These are phyloP conservation scores for Podila epigama DNA, from an alignment of 192 early-diverging fungal genomes.

Conservation along the genomic window DNA sequence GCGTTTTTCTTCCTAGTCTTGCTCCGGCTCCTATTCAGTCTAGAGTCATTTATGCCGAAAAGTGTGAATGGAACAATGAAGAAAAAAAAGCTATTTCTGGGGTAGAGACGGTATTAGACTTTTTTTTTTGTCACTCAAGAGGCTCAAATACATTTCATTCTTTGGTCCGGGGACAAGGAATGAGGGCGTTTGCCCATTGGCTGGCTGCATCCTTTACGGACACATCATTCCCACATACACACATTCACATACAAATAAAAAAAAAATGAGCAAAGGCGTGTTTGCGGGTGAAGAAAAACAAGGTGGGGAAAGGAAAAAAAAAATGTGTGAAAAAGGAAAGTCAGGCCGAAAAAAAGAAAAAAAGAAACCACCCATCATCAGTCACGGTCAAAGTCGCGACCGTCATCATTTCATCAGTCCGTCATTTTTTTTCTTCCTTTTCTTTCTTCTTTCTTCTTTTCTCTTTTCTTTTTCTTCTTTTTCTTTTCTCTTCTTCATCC, in stretches of 20 bases:
- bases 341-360: neutral
- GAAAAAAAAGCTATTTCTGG: neutral
- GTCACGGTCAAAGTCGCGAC: too few relatives aligned
- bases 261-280: too few relatives aligned
- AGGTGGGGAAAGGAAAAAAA: neutral
- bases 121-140: neutral
- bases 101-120: slow-evolving; percentile 1
- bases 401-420: neutral
- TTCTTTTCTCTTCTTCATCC: slow-evolving; percentile 7
- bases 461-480: slow-evolving; percentile 7
- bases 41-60: too few relatives aligned
- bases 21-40: too few relatives aligned
- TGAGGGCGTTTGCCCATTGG: neutral
- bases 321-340: neutral
- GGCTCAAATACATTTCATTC: neutral
- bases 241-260: neutral
- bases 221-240: too few relatives aligned
- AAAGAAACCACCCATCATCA: neutral
- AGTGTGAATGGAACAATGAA: too few relatives aligned
- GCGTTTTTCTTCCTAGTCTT: too few relatives aligned
- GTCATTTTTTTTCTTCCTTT: neutral
- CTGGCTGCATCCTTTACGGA: too few relatives aligned
- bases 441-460: neutral
- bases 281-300: neutral
- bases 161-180: neutral